Conservation (phyloP, 2,329 filamentous ascomycete species). For the Xylariaceae sp. region DNA sequence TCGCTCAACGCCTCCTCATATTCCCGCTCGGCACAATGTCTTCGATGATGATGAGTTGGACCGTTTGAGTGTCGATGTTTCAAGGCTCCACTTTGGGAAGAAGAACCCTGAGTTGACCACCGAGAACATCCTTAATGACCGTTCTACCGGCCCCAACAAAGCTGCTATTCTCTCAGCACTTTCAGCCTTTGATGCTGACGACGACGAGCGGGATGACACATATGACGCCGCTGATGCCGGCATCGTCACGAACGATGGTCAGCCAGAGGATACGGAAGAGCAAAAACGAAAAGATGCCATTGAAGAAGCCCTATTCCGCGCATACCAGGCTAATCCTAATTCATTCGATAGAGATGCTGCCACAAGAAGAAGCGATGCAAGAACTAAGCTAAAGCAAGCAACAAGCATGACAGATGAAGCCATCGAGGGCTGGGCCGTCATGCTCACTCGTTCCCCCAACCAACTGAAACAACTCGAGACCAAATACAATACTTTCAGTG, state of each 20-base stretch:
- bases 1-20: slow-evolving; percentile 51
- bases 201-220: slow-evolving; percentile 94
- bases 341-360: slow-evolving; percentile 67
- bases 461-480: slow-evolving; percentile 65
- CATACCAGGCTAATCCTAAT: slow-evolving; percentile 59
- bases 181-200: slow-evolving; percentile 84
- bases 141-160: slow-evolving; percentile 63
- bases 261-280: slow-evolving; percentile 50
- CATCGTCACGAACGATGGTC: slow-evolving; percentile 69
- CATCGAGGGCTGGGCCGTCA: slow-evolving; percentile 89
- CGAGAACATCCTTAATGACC: slow-evolving; percentile 66
- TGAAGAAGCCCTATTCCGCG: slow-evolving; percentile 69
- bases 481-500: slow-evolving; percentile 60
- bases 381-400: slow-evolving; percentile 62
- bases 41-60: slow-evolving; percentile 80
- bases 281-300: slow-evolving; percentile 43
- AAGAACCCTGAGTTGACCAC: slow-evolving; percentile 57
- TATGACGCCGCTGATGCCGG: slow-evolving; percentile 92
- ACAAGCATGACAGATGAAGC: slow-evolving; percentile 90
- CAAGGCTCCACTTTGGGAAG: slow-evolving; percentile 75
- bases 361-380: slow-evolving; percentile 59
- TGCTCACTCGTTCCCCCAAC: slow-evolving; percentile 69
- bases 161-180: slow-evolving; percentile 84
- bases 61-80: slow-evolving; percentile 58
- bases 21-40: slow-evolving; percentile 62